Percentiles rank a stretch among this genome's conserved stretches.
phyloP scores from a whole-genome alignment of 2,329 filamentous ascomycete species.

The Rhytidhysteron rufulum region DNA sequence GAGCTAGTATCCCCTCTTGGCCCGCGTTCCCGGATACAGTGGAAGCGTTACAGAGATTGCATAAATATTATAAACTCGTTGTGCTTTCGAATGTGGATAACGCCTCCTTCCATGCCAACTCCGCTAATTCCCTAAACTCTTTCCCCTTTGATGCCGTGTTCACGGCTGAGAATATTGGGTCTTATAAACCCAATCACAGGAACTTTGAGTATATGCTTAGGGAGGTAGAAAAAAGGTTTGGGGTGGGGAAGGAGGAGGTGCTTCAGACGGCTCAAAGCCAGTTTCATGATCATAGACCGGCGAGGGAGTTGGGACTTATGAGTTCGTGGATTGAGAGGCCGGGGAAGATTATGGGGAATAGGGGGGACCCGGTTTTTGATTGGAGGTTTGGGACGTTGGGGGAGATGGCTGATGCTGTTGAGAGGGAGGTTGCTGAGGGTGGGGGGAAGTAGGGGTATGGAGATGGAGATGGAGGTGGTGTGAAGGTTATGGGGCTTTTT shows the following conservation, averaged over 20 bases:
- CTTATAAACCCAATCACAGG: conserved; percentile 62
- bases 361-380: conserved; percentile 37
- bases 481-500: no score
- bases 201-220: conserved; percentile 66
- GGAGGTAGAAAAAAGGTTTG: conserved; percentile 52
- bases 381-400: conserved; percentile 58
- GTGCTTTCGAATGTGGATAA: conserved; percentile 60
- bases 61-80: conserved; percentile 54
- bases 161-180: conserved; percentile 68
- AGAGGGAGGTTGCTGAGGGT: conserved; percentile 32
- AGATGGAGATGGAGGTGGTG: no score
- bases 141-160: conserved; percentile 61
- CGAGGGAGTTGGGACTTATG: conserved; percentile 56
- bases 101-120: conserved; percentile 48
- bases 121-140: conserved; percentile 48
- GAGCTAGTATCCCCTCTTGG: conserved; percentile 51
- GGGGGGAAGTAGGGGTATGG: no score
- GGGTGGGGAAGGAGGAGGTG: conserved; percentile 54
- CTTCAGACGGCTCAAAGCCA: conserved; percentile 68
- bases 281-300: conserved; percentile 64
- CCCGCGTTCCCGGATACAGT: conserved; percentile 57
- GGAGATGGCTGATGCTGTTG: conserved; percentile 58
- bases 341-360: conserved; percentile 44
- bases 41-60: conserved; percentile 48
- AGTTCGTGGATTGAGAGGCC: conserved; percentile 64